Evolutionary conservation across 306 rosid genomes (phyloP).

Genomic region (Gillenia trifoliata): DNA sequence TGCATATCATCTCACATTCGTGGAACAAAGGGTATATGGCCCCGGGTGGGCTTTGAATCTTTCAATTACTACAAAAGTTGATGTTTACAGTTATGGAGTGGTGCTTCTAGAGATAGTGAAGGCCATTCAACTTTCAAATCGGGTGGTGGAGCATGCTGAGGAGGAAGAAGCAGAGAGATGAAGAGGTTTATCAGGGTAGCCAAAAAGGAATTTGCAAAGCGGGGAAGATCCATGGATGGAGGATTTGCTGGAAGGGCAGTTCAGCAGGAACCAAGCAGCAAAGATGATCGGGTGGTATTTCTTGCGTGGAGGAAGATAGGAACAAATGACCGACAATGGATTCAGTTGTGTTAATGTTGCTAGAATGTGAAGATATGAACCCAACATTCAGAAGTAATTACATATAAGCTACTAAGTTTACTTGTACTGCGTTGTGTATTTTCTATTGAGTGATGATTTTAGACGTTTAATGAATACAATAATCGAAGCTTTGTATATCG

Average conservation of each 20-base stretch:
- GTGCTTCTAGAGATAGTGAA: slow-evolving; percentile 41
- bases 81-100: slow-evolving; percentile 50
- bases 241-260: neutral
- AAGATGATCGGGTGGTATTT: neutral
- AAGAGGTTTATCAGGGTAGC: neutral
- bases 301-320: neutral
- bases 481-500: no score
- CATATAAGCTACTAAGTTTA: no score
- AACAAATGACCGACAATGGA: neutral
- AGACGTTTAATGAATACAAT: no score
- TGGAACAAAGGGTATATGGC: slow-evolving; percentile 55
- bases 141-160: neutral
- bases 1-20: slow-evolving; percentile 17
- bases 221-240: neutral
- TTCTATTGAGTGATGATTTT: no score
- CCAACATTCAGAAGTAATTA: no score
- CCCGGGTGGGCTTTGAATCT: slow-evolving; percentile 46
- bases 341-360: neutral
- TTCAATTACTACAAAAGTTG: slow-evolving; percentile 44
- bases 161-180: neutral
- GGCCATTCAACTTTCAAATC: neutral
- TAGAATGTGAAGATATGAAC: neutral
- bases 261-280: neutral
- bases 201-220: neutral
- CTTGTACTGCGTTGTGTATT: no score